Base-by-base conservation (phyloP, 768 basidiomycete species). In the Royoungia palumana region DNA sequence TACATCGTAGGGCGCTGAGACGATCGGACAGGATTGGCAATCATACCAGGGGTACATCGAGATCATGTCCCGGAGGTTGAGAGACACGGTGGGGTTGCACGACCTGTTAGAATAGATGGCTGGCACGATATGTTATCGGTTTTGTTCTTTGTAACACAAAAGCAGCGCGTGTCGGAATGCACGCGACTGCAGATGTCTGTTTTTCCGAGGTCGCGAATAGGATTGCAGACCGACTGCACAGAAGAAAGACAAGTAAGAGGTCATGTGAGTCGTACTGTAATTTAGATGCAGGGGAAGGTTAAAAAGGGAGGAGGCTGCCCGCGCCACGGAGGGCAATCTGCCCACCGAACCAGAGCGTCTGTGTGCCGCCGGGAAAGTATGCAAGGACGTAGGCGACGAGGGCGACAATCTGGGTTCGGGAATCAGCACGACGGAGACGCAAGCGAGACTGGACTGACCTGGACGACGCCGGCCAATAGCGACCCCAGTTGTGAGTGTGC, bases 301-400 rank as follows among this genome's bases (percentile, higher is more conserved):
- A 95, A 60, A 92, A 72, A 10, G 94, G 93, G 25, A 96, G 73
- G 7, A 95, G 74, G 56, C 76, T 89, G 28, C 88, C 81, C 37
- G 91, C 92, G 7, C 94, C 87, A 32, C 93, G 83, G 19, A 96
- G 70, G 1, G 89, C 87, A 56, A 93, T 74, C 46, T 85, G 83
- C 28, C 83, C 82, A 6, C 91, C 92, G 60, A 93, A 77, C 19
- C 86, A 81, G 19, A 93, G 73, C 1, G 91, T 92, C 57, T 86
- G 83, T 24, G 77, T 78, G 24, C 87, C 95, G 10, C 90, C 94
- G 17, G 96, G 96, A 70, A 99, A 98, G 72, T 97, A 98, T 0
- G 94, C 94, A 16, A 93, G 75, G 7, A 98, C 78, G 63, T 99
- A 99, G 13, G 87, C 78, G 13, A 96, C 74, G 16, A 99, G 80